Conservation (phyloP, 805 yeast species). For the Suhomyces sp. region DNA sequence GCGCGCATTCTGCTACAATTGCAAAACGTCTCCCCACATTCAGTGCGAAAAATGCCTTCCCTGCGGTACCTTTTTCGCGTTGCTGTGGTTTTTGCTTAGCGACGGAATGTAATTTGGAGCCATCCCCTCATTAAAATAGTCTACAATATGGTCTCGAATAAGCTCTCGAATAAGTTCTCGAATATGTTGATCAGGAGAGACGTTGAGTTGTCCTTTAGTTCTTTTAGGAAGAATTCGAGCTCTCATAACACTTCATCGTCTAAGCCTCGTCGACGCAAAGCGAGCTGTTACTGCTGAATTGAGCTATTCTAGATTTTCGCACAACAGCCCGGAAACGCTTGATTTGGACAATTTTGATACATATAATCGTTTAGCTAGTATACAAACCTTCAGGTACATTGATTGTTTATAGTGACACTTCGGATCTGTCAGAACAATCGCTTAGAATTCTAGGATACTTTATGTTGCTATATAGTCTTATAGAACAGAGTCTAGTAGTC, state of each 20-base stretch:
- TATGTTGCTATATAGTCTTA: background rate
- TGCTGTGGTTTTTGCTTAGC: background rate
- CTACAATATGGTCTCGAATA: background rate
- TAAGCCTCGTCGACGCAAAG: background rate
- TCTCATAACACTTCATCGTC: background rate
- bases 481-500: slow-evolving; percentile 15
- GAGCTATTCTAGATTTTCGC: background rate
- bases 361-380: background rate
- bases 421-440: background rate
- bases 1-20: background rate
- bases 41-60: background rate
- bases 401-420: background rate
- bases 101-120: background rate
- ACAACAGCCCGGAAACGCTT: background rate
- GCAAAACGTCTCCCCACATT: background rate
- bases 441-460: background rate
- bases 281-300: background rate
- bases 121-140: background rate
- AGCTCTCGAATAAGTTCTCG: background rate
- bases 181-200: background rate
- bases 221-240: background rate
- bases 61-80: background rate
- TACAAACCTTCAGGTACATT: background rate
- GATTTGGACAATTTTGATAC: background rate
- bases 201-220: background rate